Evolutionary conservation across 495 filamentous ascomycete species (phyloP).

Genomic region (Cryomyces antarcticus): DNA sequence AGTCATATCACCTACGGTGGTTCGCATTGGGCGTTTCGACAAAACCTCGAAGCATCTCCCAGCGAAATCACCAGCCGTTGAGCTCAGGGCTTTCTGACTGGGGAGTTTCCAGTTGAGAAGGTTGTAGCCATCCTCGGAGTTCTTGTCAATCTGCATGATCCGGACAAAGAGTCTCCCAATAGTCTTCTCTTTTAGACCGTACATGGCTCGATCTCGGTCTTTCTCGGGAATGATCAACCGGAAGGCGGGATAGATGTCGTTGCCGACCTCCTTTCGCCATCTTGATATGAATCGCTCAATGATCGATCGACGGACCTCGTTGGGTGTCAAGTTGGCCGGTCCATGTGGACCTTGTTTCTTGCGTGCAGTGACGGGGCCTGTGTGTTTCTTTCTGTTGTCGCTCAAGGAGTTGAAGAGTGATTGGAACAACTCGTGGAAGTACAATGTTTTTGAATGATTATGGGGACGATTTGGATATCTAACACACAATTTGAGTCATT

Average conservation of each 20-base stretch:
- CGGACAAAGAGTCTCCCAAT: constrained; percentile 78
- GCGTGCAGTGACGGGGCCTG: constrained; percentile 26
- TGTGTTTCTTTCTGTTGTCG: constrained; percentile 59
- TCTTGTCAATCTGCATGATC: constrained; percentile 79
- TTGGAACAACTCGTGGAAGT: constrained; percentile 63
- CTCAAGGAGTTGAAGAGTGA: constrained; percentile 73
- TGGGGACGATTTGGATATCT: constrained; percentile 71
- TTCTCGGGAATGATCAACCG: constrained; percentile 85
- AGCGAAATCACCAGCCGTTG: constrained; percentile 76
- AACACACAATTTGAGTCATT: background rate
- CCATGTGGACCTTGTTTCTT: constrained; percentile 38
- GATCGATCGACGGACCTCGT: constrained; percentile 65
- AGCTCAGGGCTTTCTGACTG: constrained; percentile 35
- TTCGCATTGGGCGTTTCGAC: constrained; percentile 63
- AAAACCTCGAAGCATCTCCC: constrained; percentile 72
- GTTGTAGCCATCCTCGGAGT: constrained; percentile 69
- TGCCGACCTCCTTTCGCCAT: constrained; percentile 74
- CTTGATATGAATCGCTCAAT: constrained; percentile 76
- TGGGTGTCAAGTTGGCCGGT: constrained; percentile 40
- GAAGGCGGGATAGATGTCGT: constrained; percentile 86
- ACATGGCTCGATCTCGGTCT: constrained; percentile 82
- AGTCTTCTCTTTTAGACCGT: constrained; percentile 81
- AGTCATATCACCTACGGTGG: constrained; percentile 50
- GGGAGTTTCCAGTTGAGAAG: constrained; percentile 91
- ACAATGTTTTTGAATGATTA: constrained; percentile 57